Base-by-base conservation (phyloP, 2,329 filamentous ascomycete genomes). In the Aspergillus spinulosporus region DNA sequence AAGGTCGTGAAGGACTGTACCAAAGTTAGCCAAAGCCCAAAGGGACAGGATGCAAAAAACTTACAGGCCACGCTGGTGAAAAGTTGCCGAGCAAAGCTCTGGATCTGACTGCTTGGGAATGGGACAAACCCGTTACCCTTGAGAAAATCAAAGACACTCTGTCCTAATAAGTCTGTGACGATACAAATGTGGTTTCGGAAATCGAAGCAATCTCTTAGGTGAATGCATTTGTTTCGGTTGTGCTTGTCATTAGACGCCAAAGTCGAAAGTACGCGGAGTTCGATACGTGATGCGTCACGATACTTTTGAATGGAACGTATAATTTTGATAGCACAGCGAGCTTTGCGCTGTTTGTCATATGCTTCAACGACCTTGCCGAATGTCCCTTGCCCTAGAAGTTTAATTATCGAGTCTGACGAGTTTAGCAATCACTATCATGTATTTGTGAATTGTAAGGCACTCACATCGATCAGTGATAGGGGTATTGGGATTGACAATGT, bases 281-380 rank as follows among this genome's bases (percentile, higher is more conserved):
- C 94, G 66, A 99, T 99, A 62, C 92, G 86, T 6, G 90, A 96
- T 36, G 94, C 94, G 76, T 99, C 94, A 46, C 94, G 88, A 71
- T 99, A 99, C 73, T 99, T 99, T 70, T 96, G 94, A 9, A 99
- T 94, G 1, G 94, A 97, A 64, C 94, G 88, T 63, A 99, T 97
- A 73, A 99, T 96, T 75, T 99, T 99, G 74, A 99, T 91, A 34
- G 94, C 94, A 64, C 96, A 95, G 72, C 92, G 90, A 64, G 82
- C 83, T 58, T 88, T 88, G 61, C 86, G 87, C 66, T 84, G 84
- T 59, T 85, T 85, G 71, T 99, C 94, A 65, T 85, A 87, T 51
- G 94, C 94, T 74, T 97, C 89, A 14, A 99, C 94, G 12, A 99
- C 94, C 74, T 99, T 99, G 69, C 94, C 94, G 71, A 99, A 99